Evolutionary conservation across 306 rosid genomes (phyloP).

Genomic region (Leucaena leucocephala): DNA sequence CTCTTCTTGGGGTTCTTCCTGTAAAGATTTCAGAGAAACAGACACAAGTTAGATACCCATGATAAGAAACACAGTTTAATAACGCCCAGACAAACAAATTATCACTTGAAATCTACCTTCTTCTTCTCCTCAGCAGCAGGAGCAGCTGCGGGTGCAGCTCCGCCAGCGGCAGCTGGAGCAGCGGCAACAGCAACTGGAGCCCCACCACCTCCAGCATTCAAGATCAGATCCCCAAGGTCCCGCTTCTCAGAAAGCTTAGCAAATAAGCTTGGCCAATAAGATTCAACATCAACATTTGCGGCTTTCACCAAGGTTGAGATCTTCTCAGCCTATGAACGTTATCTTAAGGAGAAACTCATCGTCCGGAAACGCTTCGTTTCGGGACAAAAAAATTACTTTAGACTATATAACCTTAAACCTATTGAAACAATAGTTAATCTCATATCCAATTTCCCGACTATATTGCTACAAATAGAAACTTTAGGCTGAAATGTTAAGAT

Average conservation of each 20-base stretch:
- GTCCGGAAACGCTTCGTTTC: neutral
- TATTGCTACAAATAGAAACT: neutral
- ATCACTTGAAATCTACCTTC: slow-evolving; percentile 49
- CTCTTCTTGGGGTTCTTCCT: slow-evolving; percentile 71
- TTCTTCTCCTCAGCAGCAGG: slow-evolving; percentile 69
- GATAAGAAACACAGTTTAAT: neutral
- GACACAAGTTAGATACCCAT: slow-evolving; percentile 25
- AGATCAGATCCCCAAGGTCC: slow-evolving; percentile 59
- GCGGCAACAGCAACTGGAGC: slow-evolving; percentile 56
- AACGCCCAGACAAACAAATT: neutral
- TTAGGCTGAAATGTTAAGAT: neutral
- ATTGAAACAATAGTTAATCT: neutral
- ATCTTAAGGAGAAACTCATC: slow-evolving; percentile 39
- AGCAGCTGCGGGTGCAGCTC: slow-evolving; percentile 46
- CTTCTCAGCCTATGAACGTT: slow-evolving; percentile 61
- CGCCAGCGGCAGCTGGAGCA: slow-evolving; percentile 40
- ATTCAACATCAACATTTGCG: slow-evolving; percentile 56
- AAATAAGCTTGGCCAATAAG: slow-evolving; percentile 71
- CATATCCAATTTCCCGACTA: neutral
- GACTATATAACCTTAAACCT: neutral
- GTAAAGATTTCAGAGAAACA: slow-evolving; percentile 14
- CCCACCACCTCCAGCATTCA: slow-evolving; percentile 59
- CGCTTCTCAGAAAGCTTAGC: slow-evolving; percentile 78
- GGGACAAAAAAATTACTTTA: neutral
- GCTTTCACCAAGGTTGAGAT: slow-evolving; percentile 61